Evolutionary conservation across 306 rosid genomes (phyloP), one percentile per base, ranked within the genome.

Genomic region (Lotus japonicus): DNA sequence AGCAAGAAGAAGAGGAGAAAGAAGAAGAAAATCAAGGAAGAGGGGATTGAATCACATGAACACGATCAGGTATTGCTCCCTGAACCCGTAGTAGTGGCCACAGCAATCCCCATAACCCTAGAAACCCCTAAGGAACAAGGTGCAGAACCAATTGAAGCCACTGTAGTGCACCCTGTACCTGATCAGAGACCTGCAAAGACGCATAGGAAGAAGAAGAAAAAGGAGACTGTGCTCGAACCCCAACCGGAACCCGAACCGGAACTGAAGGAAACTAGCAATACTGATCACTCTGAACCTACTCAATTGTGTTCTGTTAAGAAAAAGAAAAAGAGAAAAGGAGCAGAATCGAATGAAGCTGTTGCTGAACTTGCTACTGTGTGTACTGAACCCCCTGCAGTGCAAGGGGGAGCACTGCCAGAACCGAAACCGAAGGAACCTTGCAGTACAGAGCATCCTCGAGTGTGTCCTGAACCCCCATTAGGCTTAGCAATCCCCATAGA

Each of bases 41-140:
- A 74, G 23, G 82, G 16, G 17, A 17, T 35, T 9, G 74, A 77
- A 17, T 13, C 79, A n/a, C 61, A 43, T 11, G 11, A 7, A 23
- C 58, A 17, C 5, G 58, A 7, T 38, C 39, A 53, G 38, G 71
- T 69, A 68, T 43, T 31, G 36, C 5, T 58, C 35, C 50, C 71
- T 53, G 28, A 43, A 11, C 54, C 71, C 71, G 31, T 36, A 12
- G 8, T 19, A 61, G 62, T 23, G 9, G 19, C 5, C 13, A 13
- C 71, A 10, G 9, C 21, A 5, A 53, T 52, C 12, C 19, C 64
- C 31, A 5, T 35, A 35, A 35, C 8, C 41, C 9, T 10, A 16
- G 39, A 21, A 57, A 9, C 11, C 10, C 51, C 57, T 1, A 45
- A 11, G 16, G 66, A 31, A 23, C 52, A 6, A 28, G 19, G 11